phyloP scores from a whole-genome alignment of 2,329 filamentous ascomycete genomes.

The Neofusicoccum kwambonambiense region DNA sequence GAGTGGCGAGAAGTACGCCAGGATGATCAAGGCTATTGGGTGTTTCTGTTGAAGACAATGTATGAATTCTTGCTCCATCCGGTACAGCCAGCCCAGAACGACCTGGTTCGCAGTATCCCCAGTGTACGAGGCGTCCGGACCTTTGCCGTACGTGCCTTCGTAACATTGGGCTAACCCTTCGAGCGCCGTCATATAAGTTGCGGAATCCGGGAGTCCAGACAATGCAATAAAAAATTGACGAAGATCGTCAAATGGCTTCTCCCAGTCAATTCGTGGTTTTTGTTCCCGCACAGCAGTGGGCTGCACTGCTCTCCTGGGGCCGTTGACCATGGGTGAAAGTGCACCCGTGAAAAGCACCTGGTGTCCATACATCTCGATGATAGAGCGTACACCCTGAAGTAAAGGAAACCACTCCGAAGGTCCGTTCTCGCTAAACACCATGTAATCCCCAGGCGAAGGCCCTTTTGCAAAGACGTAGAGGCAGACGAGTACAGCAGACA shows the following conservation, averaged over 20 bases:
- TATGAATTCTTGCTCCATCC: background rate
- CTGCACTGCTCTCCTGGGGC: background rate
- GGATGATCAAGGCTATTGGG: background rate
- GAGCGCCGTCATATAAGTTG: background rate
- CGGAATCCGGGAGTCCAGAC: background rate
- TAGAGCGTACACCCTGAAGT: constrained; percentile 2
- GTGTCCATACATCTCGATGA: background rate
- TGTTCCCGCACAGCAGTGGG: background rate
- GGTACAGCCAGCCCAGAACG: constrained; percentile 6
- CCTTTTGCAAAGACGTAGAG: constrained; percentile 8
- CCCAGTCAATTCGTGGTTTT: background rate
- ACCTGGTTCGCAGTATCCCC: constrained; percentile 4
- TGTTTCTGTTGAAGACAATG: constrained; percentile 1
- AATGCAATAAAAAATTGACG: background rate
- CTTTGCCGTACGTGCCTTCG: background rate
- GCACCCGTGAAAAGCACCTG: background rate
- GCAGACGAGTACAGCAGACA: background rate
- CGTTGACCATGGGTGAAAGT: background rate
- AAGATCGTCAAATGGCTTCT: background rate
- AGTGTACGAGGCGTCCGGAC: background rate
- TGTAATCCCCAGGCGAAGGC: background rate
- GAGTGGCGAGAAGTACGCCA: constrained; percentile 1
- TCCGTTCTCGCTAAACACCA: background rate
- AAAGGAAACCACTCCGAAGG: constrained; percentile 3
- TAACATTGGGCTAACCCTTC: background rate